Conservation (phyloP, 352 stramenopile species). For the Globisporangium sylvaticum region DNA sequence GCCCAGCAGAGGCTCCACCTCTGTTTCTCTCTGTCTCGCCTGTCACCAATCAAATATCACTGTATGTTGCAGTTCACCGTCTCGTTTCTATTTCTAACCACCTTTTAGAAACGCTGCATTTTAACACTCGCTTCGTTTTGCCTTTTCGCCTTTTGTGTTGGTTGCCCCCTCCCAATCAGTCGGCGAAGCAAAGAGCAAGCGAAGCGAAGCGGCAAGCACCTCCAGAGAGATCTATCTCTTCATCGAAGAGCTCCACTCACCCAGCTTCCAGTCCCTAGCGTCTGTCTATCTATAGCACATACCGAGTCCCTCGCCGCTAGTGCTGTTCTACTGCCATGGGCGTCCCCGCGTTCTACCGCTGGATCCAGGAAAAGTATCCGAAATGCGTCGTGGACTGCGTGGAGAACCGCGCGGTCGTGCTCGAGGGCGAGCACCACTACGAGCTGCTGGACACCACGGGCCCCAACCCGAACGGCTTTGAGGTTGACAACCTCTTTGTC, state of each 20-base stretch:
- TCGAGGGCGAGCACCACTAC: conserved; percentile 81
- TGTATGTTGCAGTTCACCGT: background rate
- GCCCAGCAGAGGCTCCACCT: background rate
- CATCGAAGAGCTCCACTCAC: background rate
- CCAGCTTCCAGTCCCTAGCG: too few species aligned
- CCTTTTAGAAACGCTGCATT: background rate
- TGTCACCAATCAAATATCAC: conserved; percentile 12
- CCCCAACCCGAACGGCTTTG: conserved; percentile 93
- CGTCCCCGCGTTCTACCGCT: conserved; percentile 99
- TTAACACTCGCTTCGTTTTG: background rate
- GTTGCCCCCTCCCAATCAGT: background rate
- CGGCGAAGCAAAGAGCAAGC: conserved; percentile 9
- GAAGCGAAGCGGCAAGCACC: background rate
- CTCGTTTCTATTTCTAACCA: conserved; percentile 15
- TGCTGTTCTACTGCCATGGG: conserved; percentile 73
- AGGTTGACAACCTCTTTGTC: conserved; percentile 99
- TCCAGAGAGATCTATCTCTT: conserved; percentile 21
- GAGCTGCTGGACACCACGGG: conserved; percentile 70
- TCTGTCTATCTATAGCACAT: background rate
- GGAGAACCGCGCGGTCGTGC: conserved; percentile 62
- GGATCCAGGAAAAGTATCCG: conserved; percentile 98
- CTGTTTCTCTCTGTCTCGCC: background rate
- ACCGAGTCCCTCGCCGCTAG: background rate
- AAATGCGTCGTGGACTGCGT: conserved; percentile 94
- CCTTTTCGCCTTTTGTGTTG: background rate